Evolutionary conservation across 345 rosid genomes (phyloP).

Genomic region (Salix dunnii): DNA sequence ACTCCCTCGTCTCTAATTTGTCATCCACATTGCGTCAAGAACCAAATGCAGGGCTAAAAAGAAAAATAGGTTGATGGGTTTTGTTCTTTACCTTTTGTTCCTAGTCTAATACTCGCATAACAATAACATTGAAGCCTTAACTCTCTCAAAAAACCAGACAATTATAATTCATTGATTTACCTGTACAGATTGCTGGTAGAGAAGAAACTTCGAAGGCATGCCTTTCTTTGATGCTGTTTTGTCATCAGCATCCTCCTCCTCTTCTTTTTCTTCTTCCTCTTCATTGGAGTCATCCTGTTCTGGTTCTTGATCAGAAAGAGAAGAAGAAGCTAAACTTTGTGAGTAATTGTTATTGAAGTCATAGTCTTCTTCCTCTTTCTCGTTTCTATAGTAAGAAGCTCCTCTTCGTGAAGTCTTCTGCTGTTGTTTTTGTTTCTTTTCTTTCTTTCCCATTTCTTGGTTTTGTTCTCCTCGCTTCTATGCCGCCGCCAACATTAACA

Average conservation of each 20-base stretch:
- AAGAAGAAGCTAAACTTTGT: conserved; percentile 24
- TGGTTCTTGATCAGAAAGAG: conserved; percentile 20
- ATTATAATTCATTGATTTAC: conserved; percentile 17
- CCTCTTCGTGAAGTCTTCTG: conserved; percentile 39
- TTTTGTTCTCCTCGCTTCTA: not conserved
- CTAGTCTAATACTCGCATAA: no score
- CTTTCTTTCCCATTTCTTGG: conserved; percentile 62
- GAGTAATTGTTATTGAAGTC: conserved; percentile 14
- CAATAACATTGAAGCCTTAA: no score
- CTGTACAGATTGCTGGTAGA: conserved; percentile 87
- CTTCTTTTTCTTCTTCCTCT: conserved; percentile 27
- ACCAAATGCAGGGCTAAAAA: conserved; percentile 3
- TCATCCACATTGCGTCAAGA: not conserved
- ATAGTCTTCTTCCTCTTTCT: conserved; percentile 29
- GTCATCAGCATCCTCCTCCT: conserved; percentile 25
- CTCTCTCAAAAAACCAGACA: no score
- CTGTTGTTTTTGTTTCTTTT: conserved; percentile 62
- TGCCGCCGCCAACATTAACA: not conserved
- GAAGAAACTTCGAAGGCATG: conserved; percentile 71
- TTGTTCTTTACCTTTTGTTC: not conserved
- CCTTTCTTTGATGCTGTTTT: conserved; percentile 25
- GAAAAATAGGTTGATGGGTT: not conserved
- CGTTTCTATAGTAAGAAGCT: conserved; percentile 36
- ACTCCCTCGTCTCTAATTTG: no score
- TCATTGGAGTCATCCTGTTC: conserved; percentile 15